A percentile compares a stretch with the other conserved stretches of the same genome.
phyloP scores from a whole-genome alignment of 2,329 filamentous ascomycete species.

The Pseudopithomyces chartarum region DNA sequence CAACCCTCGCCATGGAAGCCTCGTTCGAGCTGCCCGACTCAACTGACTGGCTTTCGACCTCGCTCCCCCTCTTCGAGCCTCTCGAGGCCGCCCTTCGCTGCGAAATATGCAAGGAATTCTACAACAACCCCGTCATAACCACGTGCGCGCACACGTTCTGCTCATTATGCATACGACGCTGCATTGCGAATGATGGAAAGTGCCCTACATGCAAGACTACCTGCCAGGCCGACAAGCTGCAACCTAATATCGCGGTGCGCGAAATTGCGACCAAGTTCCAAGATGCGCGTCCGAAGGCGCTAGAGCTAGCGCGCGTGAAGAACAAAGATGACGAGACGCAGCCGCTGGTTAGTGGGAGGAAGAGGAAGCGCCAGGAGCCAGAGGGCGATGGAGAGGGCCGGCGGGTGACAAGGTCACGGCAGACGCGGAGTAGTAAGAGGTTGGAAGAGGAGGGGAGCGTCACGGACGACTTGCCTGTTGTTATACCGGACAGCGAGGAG shows the following conservation, averaged over 20 bases:
- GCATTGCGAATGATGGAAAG: constrained; percentile 79
- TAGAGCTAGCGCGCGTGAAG: constrained; percentile 67
- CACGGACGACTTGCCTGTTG: constrained; percentile 36
- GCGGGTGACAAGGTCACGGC: constrained; percentile 38
- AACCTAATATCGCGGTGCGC: constrained; percentile 82
- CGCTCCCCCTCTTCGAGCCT: constrained; percentile 66
- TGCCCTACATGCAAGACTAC: constrained; percentile 81
- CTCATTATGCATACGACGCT: constrained; percentile 90
- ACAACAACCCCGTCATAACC: constrained; percentile 90
- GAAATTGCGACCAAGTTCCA: constrained; percentile 83
- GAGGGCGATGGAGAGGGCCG: constrained; percentile 51
- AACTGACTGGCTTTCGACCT: constrained; percentile 82
- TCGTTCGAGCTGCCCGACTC: constrained; percentile 67
- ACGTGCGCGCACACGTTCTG: constrained; percentile 96
- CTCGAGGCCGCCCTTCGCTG: constrained; percentile 89
- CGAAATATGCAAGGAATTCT: constrained; percentile 98
- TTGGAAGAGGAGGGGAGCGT: constrained; percentile 27
- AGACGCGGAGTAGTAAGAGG: constrained; percentile 46
- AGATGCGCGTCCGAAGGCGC: constrained; percentile 63
- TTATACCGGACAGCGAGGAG: constrained; percentile 47
- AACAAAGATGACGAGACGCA: constrained; percentile 26
- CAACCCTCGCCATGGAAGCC: constrained; percentile 31
- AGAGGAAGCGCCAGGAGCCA: constrained; percentile 56
- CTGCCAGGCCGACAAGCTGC: constrained; percentile 83
- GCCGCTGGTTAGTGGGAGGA: constrained; percentile 42